These are phyloP conservation scores for Pseudognaphalium luteoalbum DNA, from an alignment of 129 eudicot species.

Conservation along the genomic window DNA sequence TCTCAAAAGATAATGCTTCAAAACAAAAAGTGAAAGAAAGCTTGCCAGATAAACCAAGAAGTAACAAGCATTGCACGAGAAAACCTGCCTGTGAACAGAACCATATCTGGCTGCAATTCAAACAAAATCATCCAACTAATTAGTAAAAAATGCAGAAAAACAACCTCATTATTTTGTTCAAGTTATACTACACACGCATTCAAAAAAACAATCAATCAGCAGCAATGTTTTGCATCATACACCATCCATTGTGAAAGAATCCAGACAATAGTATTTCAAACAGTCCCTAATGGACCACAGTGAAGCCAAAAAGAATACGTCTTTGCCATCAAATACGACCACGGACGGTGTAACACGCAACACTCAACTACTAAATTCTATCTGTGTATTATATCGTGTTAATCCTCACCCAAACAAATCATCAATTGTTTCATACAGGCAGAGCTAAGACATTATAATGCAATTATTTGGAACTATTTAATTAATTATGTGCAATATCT, in stretches of 20 bases:
- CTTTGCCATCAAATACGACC: slow-evolving; percentile 1
- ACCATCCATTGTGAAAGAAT: neutral
- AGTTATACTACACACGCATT: neutral
- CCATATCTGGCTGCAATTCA: slow-evolving; percentile 94
- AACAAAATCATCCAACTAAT: slow-evolving; percentile 23
- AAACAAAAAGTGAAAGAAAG: slow-evolving; percentile 22
- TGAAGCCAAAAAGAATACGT: slow-evolving; percentile 3
- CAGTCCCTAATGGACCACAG: neutral
- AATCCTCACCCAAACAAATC: neutral
- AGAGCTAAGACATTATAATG: neutral
- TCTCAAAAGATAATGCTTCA: neutral
- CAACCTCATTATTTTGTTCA: slow-evolving; percentile 16
- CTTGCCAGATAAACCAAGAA: slow-evolving; percentile 34
- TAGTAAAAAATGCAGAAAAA: slow-evolving; percentile 12
- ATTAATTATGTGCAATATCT: neutral
- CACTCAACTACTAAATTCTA: neutral
- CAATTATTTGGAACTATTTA: slow-evolving; percentile 6
- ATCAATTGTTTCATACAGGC: neutral
- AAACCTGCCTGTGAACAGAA: slow-evolving; percentile 92
- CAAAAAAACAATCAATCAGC: slow-evolving; percentile 2
- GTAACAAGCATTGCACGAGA: slow-evolving; percentile 18
- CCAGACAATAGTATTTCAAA: slow-evolving; percentile 2
- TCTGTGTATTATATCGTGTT: neutral
- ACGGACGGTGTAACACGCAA: neutral
- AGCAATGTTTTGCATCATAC: neutral